These are phyloP conservation scores for Leccinum solheimii DNA, from an alignment of 1,284 basidiomycete genomes.

Conservation along the genomic window DNA sequence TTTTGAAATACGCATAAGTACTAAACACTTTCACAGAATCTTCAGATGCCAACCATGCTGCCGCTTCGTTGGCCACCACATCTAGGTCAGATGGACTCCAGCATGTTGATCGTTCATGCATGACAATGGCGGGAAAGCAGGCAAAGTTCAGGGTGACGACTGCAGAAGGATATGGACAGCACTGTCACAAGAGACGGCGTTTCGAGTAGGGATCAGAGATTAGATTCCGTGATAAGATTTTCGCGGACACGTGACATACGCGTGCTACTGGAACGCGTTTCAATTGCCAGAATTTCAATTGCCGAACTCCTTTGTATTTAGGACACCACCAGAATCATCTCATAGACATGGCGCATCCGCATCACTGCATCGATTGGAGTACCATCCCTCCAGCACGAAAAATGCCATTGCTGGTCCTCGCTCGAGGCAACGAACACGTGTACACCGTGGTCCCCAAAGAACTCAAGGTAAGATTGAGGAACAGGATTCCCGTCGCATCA, in stretches of 20 bases:
- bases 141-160: no score
- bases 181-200: no score
- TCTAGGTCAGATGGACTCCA: background rate
- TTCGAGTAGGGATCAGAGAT: background rate
- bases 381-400: slow-evolving; percentile 23
- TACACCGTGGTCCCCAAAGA: slow-evolving; percentile 25
- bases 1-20: no score
- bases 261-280: slow-evolving; percentile 8
- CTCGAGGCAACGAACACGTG: slow-evolving; percentile 15
- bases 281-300: background rate
- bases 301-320: background rate
- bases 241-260: slow-evolving; percentile 14
- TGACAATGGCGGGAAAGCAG: background rate
- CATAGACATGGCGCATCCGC: slow-evolving; percentile 22
- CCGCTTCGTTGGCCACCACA: background rate
- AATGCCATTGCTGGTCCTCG: slow-evolving; percentile 24
- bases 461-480: slow-evolving; percentile 8
- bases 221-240: background rate
- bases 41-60: background rate
- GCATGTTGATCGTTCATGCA: background rate
- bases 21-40: background rate
- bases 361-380: slow-evolving; percentile 30
- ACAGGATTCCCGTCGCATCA: background rate
- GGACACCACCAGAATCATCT: background rate
- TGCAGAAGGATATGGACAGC: no score